Evolutionary conservation across 2,329 filamentous ascomycete species (phyloP).

Genomic region (Pestalotiopsis sp.): DNA sequence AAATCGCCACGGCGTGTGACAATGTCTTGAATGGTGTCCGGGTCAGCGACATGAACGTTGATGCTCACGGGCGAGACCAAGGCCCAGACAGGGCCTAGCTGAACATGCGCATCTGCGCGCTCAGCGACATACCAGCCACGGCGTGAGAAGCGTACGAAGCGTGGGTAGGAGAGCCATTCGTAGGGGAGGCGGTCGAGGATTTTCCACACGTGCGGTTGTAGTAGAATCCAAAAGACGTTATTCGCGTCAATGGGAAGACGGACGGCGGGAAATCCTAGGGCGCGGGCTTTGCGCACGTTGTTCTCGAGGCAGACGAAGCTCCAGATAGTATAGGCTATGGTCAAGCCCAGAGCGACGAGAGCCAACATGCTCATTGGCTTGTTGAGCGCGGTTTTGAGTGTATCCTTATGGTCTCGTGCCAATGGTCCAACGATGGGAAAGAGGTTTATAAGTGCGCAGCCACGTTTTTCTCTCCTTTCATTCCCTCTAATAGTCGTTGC

Average conservation of each 20-base stretch:
- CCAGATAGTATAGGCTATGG: not conserved
- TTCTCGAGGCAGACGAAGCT: not conserved
- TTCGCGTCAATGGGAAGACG: constrained; percentile 25
- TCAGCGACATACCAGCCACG: constrained; percentile 27
- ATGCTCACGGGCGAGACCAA: constrained; percentile 24
- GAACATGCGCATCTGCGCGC: constrained; percentile 15
- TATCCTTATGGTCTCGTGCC: no score
- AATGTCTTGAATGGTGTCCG: constrained; percentile 25
- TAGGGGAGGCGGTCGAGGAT: constrained; percentile 24
- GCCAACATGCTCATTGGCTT: not conserved
- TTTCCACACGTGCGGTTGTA: constrained; percentile 26
- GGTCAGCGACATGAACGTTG: constrained; percentile 24
- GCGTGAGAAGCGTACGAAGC: constrained; percentile 25
- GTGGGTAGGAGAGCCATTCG: constrained; percentile 24
- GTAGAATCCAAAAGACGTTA: constrained; percentile 25
- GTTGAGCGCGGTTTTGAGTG: no score
- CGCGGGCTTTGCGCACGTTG: constrained; percentile 20
- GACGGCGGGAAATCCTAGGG: constrained; percentile 23
- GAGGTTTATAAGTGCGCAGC: no score
- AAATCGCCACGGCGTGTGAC: constrained; percentile 25
- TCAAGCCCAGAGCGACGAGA: not conserved
- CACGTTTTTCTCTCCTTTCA: no score
- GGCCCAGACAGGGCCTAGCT: constrained; percentile 27
- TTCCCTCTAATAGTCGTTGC: no score
- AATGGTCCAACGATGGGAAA: no score